Evolutionary conservation across 169 alveolate genomes (phyloP), one percentile per base, ranked within the genome.

Genomic region (Plasmodium coatneyi): DNA sequence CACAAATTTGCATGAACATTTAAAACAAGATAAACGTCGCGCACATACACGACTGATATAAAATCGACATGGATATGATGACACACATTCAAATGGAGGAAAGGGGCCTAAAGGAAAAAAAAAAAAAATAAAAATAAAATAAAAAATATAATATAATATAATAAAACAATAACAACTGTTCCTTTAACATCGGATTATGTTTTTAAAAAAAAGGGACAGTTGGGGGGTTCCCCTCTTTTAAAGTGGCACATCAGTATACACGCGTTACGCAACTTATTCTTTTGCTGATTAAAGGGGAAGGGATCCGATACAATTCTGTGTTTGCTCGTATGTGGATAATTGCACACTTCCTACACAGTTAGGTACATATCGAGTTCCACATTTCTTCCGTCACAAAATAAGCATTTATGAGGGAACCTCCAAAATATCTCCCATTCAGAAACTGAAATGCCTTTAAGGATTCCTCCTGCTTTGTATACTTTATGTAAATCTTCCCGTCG

Each of bases 401-500:
- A 32, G 95, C 98, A 82, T 83, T 92, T 74, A 97, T 95, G n/a
- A 96, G 86, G 80, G 97, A 96, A 10, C 98, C 98, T 16, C 97
- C 98, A 76, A 97, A 97, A 56, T 92, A 97, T 41, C 98, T 95
- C n/a, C 98, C 98, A 71, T 96, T 92, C 36, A 97, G 93, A 43
- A 95, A 89, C 82, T 92, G 91, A 83, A 71, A 83, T 2, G 98
- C 98, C 36, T 95, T 95, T 19, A 94, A 84, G 43, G 98, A 96
- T 19, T 97, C 97, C 32, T 83, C 92, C 5, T 86, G 39, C 46
- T 49, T 95, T 7, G 86, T 83, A 86, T 96, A 97, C 87, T 95
- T 96, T 22, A 97, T 97, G 94, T 97, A 97, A 12, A 97, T 97
- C 82, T 97, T 97, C 71, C 98, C 98, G 80, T 97, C 98, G 19